Percentiles rank a stretch among this genome's conserved stretches.
These are phyloP conservation scores for Sechiopsis laciniata DNA, from an alignment of 306 rosid genomes.

Conservation along the genomic window DNA sequence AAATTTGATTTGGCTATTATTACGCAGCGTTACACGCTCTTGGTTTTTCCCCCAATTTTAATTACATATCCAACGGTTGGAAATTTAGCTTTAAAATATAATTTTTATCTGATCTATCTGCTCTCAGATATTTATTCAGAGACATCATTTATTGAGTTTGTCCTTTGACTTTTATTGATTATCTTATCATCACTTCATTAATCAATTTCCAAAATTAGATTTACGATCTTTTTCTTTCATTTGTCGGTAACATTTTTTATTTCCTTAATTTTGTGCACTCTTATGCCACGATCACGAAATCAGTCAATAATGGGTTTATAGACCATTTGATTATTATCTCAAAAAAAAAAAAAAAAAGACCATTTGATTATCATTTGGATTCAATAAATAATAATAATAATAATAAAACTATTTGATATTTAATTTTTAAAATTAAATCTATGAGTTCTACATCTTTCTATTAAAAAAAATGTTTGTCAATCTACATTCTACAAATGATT, in stretches of 20 bases:
- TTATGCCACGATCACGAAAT: neutral
- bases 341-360: too few species aligned
- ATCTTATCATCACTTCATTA: neutral
- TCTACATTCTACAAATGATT: too few species aligned
- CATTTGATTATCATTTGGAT: too few species aligned
- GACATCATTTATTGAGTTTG: neutral
- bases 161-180: constrained; percentile 4
- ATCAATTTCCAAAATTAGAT: neutral
- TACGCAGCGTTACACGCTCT: constrained; percentile 17
- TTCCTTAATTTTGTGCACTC: neutral
- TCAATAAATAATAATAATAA: too few species aligned
- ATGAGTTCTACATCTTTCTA: too few species aligned
- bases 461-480: too few species aligned
- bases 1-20: neutral
- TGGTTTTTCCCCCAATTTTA: neutral
- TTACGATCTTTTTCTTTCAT: constrained; percentile 1
- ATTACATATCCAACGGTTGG: neutral
- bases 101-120: neutral
- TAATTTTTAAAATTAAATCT: too few species aligned
- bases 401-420: too few species aligned
- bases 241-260: constrained; percentile 8
- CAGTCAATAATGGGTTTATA: too few species aligned
- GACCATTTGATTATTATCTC: too few species aligned
- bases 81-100: neutral
- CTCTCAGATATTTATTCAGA: too few species aligned